phyloP scores from a whole-genome alignment of 148 eudicot species.

The Cornus suecica region DNA sequence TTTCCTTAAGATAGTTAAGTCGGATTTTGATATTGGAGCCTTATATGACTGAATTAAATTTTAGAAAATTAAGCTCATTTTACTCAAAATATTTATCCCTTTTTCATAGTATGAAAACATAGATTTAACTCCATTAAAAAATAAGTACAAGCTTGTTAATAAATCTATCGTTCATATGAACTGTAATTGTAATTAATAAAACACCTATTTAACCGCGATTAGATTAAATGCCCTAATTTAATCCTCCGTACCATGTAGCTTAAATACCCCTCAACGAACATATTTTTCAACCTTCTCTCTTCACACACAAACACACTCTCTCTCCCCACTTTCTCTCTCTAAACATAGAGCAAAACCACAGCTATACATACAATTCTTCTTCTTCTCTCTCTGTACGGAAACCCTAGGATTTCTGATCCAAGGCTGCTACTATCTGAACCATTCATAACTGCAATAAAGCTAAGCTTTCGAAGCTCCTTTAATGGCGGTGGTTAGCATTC shows the following conservation, averaged over 20 bases:
- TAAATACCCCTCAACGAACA: constrained; percentile 20
- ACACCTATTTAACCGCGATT: neutral
- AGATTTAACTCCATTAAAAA: too few species aligned
- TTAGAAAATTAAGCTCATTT: too few species aligned
- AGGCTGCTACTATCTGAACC: neutral
- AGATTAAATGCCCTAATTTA: neutral
- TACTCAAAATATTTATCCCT: too few species aligned
- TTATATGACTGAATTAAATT: too few species aligned
- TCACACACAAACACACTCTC: too few species aligned
- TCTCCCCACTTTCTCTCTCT: neutral
- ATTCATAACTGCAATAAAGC: neutral
- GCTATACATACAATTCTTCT: neutral
- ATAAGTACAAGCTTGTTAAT: too few species aligned
- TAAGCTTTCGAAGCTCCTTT: constrained; percentile 5
- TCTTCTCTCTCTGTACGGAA: constrained; percentile 5
- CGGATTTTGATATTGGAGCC: too few species aligned
- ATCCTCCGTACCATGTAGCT: constrained; percentile 17
- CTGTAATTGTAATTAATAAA: too few species aligned
- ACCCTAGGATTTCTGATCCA: constrained; percentile 8
- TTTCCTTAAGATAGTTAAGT: too few species aligned
- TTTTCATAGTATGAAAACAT: too few species aligned
- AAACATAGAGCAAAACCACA: neutral
- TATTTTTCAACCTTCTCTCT: neutral
- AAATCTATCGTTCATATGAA: too few species aligned
- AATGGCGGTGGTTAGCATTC: constrained; percentile 10